These are phyloP conservation scores for Tephrocybe sp. DNA, from an alignment of 768 basidiomycete genomes.

Conservation along the genomic window DNA sequence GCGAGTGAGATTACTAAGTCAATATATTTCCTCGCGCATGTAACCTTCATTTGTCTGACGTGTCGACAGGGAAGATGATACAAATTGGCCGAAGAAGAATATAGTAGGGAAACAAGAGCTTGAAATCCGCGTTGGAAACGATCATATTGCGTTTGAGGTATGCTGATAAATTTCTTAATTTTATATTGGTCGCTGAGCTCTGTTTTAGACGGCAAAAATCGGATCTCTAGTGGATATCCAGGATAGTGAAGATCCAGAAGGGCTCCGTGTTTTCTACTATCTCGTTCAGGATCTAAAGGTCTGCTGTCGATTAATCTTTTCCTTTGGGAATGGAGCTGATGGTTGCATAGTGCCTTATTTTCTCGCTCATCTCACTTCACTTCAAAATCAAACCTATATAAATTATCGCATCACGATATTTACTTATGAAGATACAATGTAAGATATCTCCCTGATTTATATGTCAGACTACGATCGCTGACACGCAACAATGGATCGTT, in stretches of 20 bases:
- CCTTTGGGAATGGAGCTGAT: not conserved
- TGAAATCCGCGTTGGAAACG: slow-evolving; percentile 90
- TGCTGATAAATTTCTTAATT: not conserved
- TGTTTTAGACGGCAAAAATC: slow-evolving; percentile 89
- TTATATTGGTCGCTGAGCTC: not conserved
- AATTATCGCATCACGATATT: slow-evolving; percentile 15
- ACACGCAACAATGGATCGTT: not conserved
- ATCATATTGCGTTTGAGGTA: slow-evolving; percentile 97
- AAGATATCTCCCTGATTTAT: not conserved
- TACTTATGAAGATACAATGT: slow-evolving; percentile 15
- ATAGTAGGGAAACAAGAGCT: slow-evolving; percentile 98
- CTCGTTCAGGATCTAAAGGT: slow-evolving; percentile 97
- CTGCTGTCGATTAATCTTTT: slow-evolving; percentile 16
- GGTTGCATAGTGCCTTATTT: slow-evolving; percentile 81
- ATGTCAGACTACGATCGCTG: not conserved
- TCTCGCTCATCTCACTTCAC: slow-evolving; percentile 96
- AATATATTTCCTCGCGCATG: slow-evolving; percentile 17
- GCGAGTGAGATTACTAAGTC: slow-evolving; percentile 94
- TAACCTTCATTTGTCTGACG: not conserved
- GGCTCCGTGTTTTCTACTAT: slow-evolving; percentile 97
- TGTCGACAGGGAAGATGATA: slow-evolving; percentile 85
- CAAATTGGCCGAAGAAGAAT: slow-evolving; percentile 98
- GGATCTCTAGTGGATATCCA: slow-evolving; percentile 96
- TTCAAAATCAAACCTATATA: slow-evolving; percentile 99
- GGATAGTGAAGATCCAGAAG: slow-evolving; percentile 96